Evolutionary conservation across 495 filamentous ascomycete genomes (phyloP).

Genomic region (Cryomyces minteri): DNA sequence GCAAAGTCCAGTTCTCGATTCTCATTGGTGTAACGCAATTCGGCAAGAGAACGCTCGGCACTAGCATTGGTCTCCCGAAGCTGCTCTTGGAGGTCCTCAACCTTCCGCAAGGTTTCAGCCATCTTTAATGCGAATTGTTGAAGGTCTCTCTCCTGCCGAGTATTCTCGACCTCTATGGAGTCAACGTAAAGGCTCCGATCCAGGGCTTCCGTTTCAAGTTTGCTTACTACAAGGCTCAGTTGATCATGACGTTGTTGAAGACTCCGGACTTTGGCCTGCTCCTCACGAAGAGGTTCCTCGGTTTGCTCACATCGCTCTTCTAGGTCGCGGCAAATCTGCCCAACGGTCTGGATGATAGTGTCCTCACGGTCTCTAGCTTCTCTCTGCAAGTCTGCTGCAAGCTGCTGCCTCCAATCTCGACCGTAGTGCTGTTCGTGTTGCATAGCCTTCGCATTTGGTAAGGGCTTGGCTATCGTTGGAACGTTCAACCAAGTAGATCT

Average conservation of each 20-base stretch:
- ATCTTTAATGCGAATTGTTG: constrained; percentile 1
- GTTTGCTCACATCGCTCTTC: constrained; percentile 30
- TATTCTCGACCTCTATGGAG: constrained; percentile 10
- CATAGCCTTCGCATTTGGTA: not conserved
- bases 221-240: constrained; percentile 2
- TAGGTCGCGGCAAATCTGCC: constrained; percentile 33
- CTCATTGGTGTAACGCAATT: no score
- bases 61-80: not conserved
- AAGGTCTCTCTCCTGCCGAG: constrained; percentile 3
- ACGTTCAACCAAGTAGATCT: not conserved
- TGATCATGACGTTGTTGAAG: constrained; percentile 11
- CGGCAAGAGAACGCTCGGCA: no score
- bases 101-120: not conserved
- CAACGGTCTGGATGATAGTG: constrained; percentile 27
- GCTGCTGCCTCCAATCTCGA: constrained; percentile 24
- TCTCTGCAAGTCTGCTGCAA: not conserved
- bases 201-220: constrained; percentile 8
- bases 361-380: constrained; percentile 17
- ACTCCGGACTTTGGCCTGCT: constrained; percentile 22
- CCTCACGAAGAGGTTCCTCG: constrained; percentile 28
- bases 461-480: not conserved
- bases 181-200: constrained; percentile 4
- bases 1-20: not conserved
- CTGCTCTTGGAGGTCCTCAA: constrained; percentile 2
- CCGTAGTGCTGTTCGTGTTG: not conserved